Conservation (phyloP, 805 yeast species). For the Candida tibetensis region DNA sequence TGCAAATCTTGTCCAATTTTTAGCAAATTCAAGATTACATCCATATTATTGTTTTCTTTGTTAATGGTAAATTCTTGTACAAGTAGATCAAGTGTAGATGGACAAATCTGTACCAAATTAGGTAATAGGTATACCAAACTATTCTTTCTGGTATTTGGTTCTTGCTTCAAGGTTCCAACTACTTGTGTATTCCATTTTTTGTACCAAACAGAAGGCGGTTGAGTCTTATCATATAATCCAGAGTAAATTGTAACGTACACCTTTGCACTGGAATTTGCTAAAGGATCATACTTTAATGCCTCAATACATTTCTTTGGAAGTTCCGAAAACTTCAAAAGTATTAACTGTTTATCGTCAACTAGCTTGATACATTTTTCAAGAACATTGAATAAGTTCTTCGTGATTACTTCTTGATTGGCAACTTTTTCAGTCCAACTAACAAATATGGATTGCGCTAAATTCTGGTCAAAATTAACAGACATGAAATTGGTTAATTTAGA, state of each 20-base stretch:
- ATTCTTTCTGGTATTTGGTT: constrained; percentile 38
- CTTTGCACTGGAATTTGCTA: constrained; percentile 68
- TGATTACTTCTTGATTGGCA: constrained; percentile 36
- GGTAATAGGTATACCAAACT: constrained; percentile 63
- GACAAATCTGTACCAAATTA: constrained; percentile 53
- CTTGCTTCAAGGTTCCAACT: constrained; percentile 26
- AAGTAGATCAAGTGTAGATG: constrained; percentile 40
- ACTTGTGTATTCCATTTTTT: constrained; percentile 43
- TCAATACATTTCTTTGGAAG: constrained; percentile 49
- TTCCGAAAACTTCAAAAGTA: constrained; percentile 43
- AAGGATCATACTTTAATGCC: constrained; percentile 52
- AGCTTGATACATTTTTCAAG: constrained; percentile 54
- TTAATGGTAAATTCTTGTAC: constrained; percentile 26
- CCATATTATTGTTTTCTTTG: constrained; percentile 20
- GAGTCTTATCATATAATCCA: constrained; percentile 9
- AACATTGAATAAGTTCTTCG: constrained; percentile 61
- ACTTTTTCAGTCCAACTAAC: constrained; percentile 46
- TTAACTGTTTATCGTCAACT: constrained; percentile 35
- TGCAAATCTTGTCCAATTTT: constrained; percentile 61
- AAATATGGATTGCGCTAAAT: constrained; percentile 20
- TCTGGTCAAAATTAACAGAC: constrained; percentile 15
- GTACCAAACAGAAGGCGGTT: constrained; percentile 45
- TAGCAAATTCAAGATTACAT: constrained; percentile 44
- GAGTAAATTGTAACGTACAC: constrained; percentile 38
- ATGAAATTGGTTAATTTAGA: constrained; percentile 47